phyloP scores from a whole-genome alignment of 768 basidiomycete genomes.

The Pulveroboletus sp. region DNA sequence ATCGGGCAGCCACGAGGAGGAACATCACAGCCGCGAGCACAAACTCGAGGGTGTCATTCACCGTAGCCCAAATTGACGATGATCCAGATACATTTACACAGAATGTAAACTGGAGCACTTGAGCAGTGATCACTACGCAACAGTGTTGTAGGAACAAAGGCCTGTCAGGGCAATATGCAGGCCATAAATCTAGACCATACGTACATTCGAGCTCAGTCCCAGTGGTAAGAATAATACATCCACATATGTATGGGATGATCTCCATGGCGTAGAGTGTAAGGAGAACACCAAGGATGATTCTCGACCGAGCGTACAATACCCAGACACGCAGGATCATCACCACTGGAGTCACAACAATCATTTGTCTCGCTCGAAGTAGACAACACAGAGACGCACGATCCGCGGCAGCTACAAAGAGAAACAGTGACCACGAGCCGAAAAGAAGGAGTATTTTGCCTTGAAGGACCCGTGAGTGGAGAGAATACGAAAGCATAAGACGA shows the following conservation, averaged over 20 bases:
- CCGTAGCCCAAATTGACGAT: not conserved
- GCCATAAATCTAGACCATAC: not conserved
- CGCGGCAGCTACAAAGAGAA: constrained; percentile 5
- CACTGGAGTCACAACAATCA: not conserved
- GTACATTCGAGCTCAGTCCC: not conserved
- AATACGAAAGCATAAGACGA: not conserved
- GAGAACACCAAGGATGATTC: constrained; percentile 7
- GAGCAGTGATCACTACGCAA: not conserved
- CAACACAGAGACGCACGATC: constrained; percentile 5
- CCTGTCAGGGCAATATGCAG: too few relatives aligned
- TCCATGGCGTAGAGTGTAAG: constrained; percentile 7
- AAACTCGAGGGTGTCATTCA: not conserved
- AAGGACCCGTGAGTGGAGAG: not conserved
- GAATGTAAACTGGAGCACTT: not conserved
- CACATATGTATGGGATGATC: not conserved
- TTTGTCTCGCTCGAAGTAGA: not conserved
- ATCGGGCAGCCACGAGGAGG: not conserved
- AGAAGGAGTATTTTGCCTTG: constrained; percentile 3
- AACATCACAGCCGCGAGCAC: not conserved
- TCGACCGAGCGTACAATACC: constrained; percentile 10
- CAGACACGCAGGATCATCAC: constrained; percentile 17
- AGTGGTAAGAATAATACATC: not conserved
- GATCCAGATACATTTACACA: not conserved
- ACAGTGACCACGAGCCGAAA: not conserved
- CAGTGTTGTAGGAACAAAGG: too few relatives aligned